These are phyloP conservation scores for Ulmus americana DNA, from an alignment of 331 rosid species.

Conservation along the genomic window DNA sequence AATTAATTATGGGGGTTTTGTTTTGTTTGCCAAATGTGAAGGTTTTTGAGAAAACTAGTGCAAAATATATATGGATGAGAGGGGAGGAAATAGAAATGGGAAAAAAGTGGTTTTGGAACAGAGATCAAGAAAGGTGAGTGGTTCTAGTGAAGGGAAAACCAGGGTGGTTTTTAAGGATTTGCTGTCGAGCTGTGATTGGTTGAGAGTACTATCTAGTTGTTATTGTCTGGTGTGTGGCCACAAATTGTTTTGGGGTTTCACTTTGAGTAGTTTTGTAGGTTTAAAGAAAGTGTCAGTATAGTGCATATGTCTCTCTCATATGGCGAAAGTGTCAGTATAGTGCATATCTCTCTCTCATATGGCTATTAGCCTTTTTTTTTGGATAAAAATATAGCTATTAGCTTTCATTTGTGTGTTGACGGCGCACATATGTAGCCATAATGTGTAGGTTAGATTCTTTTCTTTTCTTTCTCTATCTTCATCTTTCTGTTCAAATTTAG, in stretches of 20 bases:
- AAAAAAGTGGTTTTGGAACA: background rate
- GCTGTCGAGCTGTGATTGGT: constrained; percentile 42
- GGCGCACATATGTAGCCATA: too few species aligned
- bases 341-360: too few species aligned
- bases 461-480: too few species aligned
- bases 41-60: constrained; percentile 26
- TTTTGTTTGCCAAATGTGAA: constrained; percentile 27
- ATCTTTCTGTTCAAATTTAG: too few species aligned
- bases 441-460: too few species aligned
- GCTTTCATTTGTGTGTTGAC: too few species aligned
- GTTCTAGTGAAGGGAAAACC: constrained; percentile 15
- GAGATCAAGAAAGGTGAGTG: background rate
- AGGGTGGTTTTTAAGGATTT: constrained; percentile 15
- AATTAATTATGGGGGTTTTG: constrained; percentile 14
- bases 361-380: too few species aligned
- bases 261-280: too few species aligned
- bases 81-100: background rate
- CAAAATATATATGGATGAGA: background rate
- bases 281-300: too few species aligned
- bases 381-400: too few species aligned
- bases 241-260: background rate
- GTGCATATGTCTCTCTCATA: too few species aligned
- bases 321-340: too few species aligned
- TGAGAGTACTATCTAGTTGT: background rate
- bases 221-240: constrained; percentile 2